Conservation (phyloP, 2,329 filamentous ascomycete genomes). For the Leptographium lundbergii region DNA sequence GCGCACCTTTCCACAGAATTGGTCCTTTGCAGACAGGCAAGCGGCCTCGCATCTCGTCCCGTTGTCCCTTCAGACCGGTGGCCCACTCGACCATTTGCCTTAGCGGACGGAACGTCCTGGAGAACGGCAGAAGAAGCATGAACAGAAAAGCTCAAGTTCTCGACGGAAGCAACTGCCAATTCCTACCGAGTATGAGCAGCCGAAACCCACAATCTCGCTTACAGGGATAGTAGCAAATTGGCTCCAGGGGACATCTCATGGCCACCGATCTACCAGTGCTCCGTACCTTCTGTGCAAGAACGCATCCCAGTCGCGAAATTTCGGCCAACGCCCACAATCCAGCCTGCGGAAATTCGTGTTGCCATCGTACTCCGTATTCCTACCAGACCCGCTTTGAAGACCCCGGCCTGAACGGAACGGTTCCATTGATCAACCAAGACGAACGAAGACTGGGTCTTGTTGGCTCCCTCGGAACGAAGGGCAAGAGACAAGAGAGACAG, state of each 20-base stretch:
- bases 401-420: background rate
- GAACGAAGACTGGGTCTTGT: background rate
- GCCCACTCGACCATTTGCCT: background rate
- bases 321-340: conserved; percentile 1
- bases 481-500: background rate
- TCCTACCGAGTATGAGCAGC: background rate
- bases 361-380: background rate
- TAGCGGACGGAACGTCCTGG: background rate
- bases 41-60: background rate
- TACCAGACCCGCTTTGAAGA: background rate
- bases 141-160: background rate
- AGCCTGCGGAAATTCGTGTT: conserved; percentile 3
- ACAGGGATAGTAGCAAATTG: background rate
- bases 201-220: background rate
- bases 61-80: background rate
- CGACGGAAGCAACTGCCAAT: background rate
- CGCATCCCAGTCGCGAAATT: conserved; percentile 4
- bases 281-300: background rate
- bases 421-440: background rate
- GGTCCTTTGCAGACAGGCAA: background rate
- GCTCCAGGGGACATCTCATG: background rate
- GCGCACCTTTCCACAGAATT: background rate
- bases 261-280: background rate
- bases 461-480: background rate
- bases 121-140: background rate